Conservation (phyloP, 176 grass and related monocot species). For the Triticum turgidum region DNA sequence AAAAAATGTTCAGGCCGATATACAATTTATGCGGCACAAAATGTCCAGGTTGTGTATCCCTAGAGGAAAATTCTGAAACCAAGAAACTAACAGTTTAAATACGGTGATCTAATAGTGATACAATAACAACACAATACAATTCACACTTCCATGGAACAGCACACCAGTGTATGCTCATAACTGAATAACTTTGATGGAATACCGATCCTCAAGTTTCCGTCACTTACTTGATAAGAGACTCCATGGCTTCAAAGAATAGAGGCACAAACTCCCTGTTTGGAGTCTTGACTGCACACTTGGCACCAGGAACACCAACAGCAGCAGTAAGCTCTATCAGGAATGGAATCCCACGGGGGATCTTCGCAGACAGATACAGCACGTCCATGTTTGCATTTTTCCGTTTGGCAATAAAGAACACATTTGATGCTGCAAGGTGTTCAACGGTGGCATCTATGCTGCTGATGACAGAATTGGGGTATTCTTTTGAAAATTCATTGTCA, state of each 20-base stretch:
- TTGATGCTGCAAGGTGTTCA: constrained; percentile 62
- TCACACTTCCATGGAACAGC: constrained; percentile 32
- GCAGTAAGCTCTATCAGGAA: constrained; percentile 92
- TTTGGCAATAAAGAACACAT: constrained; percentile 96
- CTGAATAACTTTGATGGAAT: constrained; percentile 25
- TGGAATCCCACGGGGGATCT: constrained; percentile 66
- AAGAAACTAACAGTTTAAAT: constrained; percentile 38
- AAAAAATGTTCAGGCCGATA: constrained; percentile 21
- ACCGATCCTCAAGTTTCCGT: not conserved
- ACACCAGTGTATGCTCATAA: not conserved
- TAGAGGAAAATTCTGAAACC: constrained; percentile 14
- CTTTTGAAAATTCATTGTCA: constrained; percentile 74
- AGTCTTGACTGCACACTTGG: constrained; percentile 94
- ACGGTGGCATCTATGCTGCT: constrained; percentile 75
- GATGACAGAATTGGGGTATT: constrained; percentile 59
- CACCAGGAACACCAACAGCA: constrained; percentile 59
- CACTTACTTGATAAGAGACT: constrained; percentile 62
- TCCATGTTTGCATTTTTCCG: constrained; percentile 85
- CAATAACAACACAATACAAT: constrained; percentile 34
- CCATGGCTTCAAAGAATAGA: constrained; percentile 89
- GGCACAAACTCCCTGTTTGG: constrained; percentile 72
- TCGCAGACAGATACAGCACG: constrained; percentile 68
- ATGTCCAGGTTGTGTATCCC: constrained; percentile 21
- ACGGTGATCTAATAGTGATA: constrained; percentile 41
- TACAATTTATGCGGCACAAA: constrained; percentile 38